phyloP scores from a whole-genome alignment of 129 eudicot genomes.

The Erigeron canadensis region DNA sequence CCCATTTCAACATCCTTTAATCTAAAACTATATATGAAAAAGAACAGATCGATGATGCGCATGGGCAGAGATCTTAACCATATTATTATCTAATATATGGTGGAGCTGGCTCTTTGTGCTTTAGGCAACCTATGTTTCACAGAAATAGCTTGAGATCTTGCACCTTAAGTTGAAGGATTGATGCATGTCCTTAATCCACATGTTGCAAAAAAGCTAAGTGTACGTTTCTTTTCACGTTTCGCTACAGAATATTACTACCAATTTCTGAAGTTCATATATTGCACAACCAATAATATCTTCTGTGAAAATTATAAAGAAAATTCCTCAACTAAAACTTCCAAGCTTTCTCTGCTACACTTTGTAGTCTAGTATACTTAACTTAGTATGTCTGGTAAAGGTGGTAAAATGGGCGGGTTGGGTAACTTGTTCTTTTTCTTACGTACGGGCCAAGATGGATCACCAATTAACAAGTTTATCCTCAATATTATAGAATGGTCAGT shows the following conservation, averaged over 20 bases:
- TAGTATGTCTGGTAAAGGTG: no score
- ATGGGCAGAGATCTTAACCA: constrained; percentile 81
- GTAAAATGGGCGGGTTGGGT: no score
- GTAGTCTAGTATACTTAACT: no score
- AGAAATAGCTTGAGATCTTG: constrained; percentile 98
- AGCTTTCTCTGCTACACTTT: no score
- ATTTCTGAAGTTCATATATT: constrained; percentile 14
- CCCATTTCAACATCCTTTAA: constrained; percentile 76
- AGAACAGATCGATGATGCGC: no score
- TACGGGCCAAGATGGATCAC: no score
- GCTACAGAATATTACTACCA: not conserved
- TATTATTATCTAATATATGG: constrained; percentile 78
- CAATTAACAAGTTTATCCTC: no score
- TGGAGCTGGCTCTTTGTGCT: constrained; percentile 96
- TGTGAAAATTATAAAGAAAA: constrained; percentile 85
- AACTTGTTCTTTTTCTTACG: no score
- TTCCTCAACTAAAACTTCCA: constrained; percentile 72
- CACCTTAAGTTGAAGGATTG: constrained; percentile 88
- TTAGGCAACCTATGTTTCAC: constrained; percentile 92
- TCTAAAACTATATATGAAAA: not conserved
- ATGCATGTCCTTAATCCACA: constrained; percentile 92
- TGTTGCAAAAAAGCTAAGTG: constrained; percentile 89
- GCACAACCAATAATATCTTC: constrained; percentile 88
- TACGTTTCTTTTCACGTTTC: not conserved
- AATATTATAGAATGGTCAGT: no score